Evolutionary conservation across 2,329 filamentous ascomycete genomes (phyloP).

Genomic region (Colletotrichum aenigma): DNA sequence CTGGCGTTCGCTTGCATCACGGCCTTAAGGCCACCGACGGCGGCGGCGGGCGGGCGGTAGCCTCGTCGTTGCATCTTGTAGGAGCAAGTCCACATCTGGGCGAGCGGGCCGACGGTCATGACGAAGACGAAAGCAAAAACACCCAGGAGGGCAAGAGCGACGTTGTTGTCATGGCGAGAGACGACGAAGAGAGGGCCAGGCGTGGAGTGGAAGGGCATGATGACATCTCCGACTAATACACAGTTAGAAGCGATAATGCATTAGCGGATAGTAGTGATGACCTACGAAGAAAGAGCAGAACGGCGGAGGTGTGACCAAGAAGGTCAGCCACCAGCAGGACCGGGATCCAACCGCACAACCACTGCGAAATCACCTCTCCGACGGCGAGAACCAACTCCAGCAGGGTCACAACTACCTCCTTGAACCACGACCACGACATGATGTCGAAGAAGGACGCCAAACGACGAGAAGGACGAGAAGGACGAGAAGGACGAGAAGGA

Average conservation of each 20-base stretch:
- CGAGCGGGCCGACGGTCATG: neutral
- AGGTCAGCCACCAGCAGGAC: neutral
- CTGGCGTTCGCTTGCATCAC: neutral
- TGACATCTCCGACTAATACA: neutral
- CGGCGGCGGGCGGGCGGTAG: neutral
- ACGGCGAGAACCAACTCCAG: neutral
- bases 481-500: neutral
- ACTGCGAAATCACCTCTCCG: accelerated
- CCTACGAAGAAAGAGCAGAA: neutral
- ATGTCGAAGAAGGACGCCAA: too few relatives aligned
- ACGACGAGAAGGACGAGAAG: neutral
- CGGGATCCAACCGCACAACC: accelerated
- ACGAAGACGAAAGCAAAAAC: neutral
- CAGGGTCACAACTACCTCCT: neutral
- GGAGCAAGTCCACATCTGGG: neutral
- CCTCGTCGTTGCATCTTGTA: neutral
- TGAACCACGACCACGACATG: neutral
- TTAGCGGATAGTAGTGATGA: neutral
- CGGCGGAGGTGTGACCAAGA: neutral
- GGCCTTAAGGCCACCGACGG: neutral
- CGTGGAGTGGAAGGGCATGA: accelerated
- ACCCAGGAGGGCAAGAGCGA: neutral
- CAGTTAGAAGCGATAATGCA: neutral
- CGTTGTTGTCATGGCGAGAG: neutral
- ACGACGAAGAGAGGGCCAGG: too few relatives aligned